Conservation (phyloP, 176 grass and related monocot genomes). For the bread wheat (Triticum aestivum) region IWGSC_CS_RefSeq_v2.1 NC_057812.1:661600378-661600877, state of each 20-base stretch:
- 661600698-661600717: no score
- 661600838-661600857: slow-evolving; percentile 24
- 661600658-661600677: no score
- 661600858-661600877: slow-evolving; percentile 76
- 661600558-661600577: no score
- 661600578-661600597: no score
- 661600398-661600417: not conserved
- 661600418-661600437: not conserved
- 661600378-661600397: not conserved
- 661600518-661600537: slow-evolving; percentile 7
- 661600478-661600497: not conserved
- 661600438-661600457: not conserved
- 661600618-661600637: no score
- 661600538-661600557: not conserved
- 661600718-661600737: not conserved
- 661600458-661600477: slow-evolving; percentile 3
- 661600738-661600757: not conserved
- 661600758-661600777: not conserved
- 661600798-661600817: not conserved
- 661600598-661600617: no score
- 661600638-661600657: no score
- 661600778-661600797: not conserved
- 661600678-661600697: no score
- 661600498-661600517: slow-evolving; percentile 3
- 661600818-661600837: not conserved